A percentile compares a stretch with the other conserved stretches of the same genome.
phyloP scores from a whole-genome alignment of 108 stramenopile genomes.

The Conticribra weissflogii region DNA sequence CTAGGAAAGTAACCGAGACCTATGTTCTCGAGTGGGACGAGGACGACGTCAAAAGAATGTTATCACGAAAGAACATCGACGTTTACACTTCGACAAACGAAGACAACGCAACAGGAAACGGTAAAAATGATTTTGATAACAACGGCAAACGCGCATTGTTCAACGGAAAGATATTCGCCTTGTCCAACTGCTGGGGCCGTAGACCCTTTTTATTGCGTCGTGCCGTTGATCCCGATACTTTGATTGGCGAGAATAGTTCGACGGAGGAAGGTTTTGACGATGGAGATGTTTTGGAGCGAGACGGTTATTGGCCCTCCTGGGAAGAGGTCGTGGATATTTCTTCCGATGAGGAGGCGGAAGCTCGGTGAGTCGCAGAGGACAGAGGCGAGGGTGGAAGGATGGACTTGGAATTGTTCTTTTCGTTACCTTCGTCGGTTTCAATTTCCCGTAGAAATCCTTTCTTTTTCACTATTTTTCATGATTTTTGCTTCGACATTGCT shows the following conservation, averaged over 20 bases:
- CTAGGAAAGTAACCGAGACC: too few species aligned
- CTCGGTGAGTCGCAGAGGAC: constrained; percentile 34
- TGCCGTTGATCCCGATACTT: constrained; percentile 53
- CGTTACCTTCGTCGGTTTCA: constrained; percentile 7
- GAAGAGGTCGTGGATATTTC: constrained; percentile 64
- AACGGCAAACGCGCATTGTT: neutral
- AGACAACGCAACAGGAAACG: neutral
- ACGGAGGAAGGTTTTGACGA: constrained; percentile 14
- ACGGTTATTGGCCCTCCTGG: constrained; percentile 56
- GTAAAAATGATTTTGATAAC: neutral
- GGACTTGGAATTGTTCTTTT: constrained; percentile 2
- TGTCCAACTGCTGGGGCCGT: constrained; percentile 62
- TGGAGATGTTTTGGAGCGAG: neutral
- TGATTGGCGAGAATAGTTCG: constrained; percentile 6
- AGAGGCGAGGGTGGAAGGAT: too few species aligned
- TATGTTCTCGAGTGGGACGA: too few species aligned
- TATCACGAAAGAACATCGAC: too few species aligned
- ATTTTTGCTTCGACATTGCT: neutral
- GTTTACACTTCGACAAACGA: too few species aligned
- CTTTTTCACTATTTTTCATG: constrained; percentile 2
- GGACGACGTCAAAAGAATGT: too few species aligned
- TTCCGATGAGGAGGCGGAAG: constrained; percentile 52
- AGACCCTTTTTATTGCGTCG: constrained; percentile 63
- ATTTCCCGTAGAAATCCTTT: constrained; percentile 4
- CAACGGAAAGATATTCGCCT: constrained; percentile 16